Conservation (phyloP, 176 grass and related monocot genomes). For the Chrysopogon serrulatus region DNA sequence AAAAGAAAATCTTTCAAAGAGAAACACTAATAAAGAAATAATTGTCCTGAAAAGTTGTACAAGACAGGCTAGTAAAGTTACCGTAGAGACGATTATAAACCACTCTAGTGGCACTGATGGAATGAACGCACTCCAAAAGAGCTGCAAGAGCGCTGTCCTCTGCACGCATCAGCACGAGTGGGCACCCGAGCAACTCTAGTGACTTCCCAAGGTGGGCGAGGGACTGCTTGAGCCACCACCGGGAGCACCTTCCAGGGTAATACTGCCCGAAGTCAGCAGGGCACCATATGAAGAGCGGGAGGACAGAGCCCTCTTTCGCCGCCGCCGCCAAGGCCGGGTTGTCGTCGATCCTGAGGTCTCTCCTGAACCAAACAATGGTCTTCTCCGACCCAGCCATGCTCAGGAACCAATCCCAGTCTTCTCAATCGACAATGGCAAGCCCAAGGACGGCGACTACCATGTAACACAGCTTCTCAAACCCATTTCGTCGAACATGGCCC, state of each 20-base stretch:
- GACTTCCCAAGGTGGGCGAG: conserved; percentile 59
- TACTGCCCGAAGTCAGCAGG: conserved; percentile 68
- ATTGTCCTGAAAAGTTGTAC: neutral
- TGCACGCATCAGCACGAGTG: conserved; percentile 66
- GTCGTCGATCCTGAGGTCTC: conserved; percentile 91
- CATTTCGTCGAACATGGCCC: conserved; percentile 4
- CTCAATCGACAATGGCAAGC: conserved; percentile 15
- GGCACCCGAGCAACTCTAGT: conserved; percentile 61
- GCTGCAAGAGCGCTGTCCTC: conserved; percentile 50
- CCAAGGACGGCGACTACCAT: neutral
- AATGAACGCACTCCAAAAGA: conserved; percentile 58
- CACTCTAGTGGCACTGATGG: conserved; percentile 58
- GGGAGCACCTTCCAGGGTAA: conserved; percentile 70
- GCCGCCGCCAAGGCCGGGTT: conserved; percentile 75
- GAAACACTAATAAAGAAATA: neutral
- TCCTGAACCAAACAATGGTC: conserved; percentile 93
- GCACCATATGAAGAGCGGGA: conserved; percentile 94
- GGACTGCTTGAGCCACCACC: conserved; percentile 97
- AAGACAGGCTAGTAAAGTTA: conserved; percentile 27
- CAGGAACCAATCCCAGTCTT: neutral
- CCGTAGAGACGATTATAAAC: conserved; percentile 90
- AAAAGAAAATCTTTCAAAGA: neutral
- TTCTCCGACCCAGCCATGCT: conserved; percentile 46
- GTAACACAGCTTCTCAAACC: neutral
- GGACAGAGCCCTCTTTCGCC: conserved; percentile 42